phyloP scores from a whole-genome alignment of 306 rosid genomes.

The Leucaena leucocephala region DNA sequence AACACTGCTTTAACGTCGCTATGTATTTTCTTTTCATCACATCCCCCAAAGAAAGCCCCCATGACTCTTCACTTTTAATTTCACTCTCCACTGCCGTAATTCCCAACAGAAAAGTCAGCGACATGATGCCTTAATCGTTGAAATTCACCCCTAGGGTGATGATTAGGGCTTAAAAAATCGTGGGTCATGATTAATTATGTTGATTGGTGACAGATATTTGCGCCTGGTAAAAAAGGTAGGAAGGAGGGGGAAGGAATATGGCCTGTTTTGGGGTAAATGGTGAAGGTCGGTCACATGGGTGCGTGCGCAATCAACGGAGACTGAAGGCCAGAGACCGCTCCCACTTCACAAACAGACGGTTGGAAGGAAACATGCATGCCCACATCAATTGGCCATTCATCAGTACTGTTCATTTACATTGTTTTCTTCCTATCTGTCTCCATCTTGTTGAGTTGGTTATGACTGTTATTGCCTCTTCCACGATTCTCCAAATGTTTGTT shows the following conservation, averaged over 20 bases:
- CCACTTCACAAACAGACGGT: slow-evolving; percentile 65
- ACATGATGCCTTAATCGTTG: neutral
- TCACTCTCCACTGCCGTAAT: neutral
- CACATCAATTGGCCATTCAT: slow-evolving; percentile 20
- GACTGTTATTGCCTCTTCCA: slow-evolving; percentile 43
- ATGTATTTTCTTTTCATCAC: neutral
- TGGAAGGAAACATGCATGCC: slow-evolving; percentile 61
- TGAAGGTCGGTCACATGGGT: slow-evolving; percentile 42
- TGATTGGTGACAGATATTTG: neutral
- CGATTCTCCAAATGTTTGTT: slow-evolving; percentile 26
- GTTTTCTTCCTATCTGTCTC: slow-evolving; percentile 37
- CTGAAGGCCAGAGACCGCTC: slow-evolving; percentile 35
- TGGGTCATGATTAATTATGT: slow-evolving; percentile 15
- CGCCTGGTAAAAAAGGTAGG: slow-evolving; percentile 25
- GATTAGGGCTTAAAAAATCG: slow-evolving; percentile 2
- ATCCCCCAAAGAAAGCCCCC: neutral
- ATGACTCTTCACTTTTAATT: neutral
- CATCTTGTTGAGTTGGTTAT: slow-evolving; percentile 59
- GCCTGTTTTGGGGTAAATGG: neutral
- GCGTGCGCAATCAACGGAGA: slow-evolving; percentile 56
- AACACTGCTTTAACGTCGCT: slow-evolving; percentile 33
- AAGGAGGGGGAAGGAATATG: neutral
- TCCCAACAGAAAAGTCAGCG: neutral
- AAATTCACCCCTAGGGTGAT: neutral
- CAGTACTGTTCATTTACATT: slow-evolving; percentile 24